Base-by-base conservation (phyloP, 2,329 filamentous ascomycete species). In the Diaporthe ilicicola region DNA sequence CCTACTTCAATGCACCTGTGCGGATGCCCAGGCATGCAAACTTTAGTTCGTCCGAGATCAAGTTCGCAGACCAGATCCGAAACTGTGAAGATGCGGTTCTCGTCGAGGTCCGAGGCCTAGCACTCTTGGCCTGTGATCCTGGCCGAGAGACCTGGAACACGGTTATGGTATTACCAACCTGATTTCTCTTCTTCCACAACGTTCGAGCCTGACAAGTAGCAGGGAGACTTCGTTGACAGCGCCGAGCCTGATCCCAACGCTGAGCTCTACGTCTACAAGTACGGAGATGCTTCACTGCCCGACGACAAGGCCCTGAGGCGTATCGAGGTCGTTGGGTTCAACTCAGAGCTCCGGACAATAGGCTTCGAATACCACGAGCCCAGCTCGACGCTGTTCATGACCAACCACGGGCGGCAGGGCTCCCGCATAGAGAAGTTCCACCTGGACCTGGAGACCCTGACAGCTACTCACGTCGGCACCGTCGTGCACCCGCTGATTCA, bases 131-230 rank as follows among this genome's bases (percentile, higher is more conserved):
- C 17, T 84, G 82, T 59, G 82, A 84, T 24, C 74, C 79, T 0
- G 82, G 82, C 5, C 77, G 82, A 4, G 82, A 84, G 69, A 77
- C 75, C 10, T 81, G 78, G 76, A 84, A 84, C 72, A 82, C 80
- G 3, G 82, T 84, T 71, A 82, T 84, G 82, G 62, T 66, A 54
- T 1, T 44, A 3, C 4, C 13, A 2, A 37, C 8, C 7, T 19
- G 2, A 9, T 3, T 12, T 6, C 17, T 13, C 6, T 32, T 66
- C 12, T 3, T 32, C 19, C 10, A 2, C 19, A 10, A 2, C 19
- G 6, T 3, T 5, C 4, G 12, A 54, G 9, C 13, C 48, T 54
- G 3, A 66, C 12, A 17, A 54, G 22, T 5, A 1, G 34, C 37
- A 66, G 62, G 62, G 62, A 2, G 62, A 66, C 27, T 66, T 66